These are phyloP conservation scores for Erysimum cheiri DNA, from an alignment of 441 rosid species.

Conservation along the genomic window DNA sequence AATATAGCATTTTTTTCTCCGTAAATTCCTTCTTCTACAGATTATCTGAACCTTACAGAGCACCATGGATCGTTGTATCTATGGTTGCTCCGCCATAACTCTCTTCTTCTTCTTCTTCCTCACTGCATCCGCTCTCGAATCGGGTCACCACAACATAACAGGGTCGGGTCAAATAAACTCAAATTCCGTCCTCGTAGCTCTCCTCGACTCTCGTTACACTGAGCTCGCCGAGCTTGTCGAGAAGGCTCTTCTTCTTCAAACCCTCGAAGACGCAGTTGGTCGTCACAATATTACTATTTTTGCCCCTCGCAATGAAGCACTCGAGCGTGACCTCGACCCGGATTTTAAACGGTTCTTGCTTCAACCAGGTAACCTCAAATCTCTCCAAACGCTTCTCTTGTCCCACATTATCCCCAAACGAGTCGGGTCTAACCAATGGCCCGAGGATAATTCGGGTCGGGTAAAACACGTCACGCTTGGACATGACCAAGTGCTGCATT, in stretches of 20 bases:
- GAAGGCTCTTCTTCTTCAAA: slow-evolving; percentile 67
- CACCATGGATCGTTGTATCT: slow-evolving; percentile 48
- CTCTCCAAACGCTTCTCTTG: slow-evolving; percentile 61
- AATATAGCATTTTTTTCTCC: neutral
- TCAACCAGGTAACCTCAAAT: slow-evolving; percentile 66
- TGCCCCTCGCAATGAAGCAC: slow-evolving; percentile 75
- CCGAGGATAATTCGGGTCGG: slow-evolving; percentile 34
- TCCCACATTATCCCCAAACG: slow-evolving; percentile 65
- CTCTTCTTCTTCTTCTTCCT: slow-evolving; percentile 27
- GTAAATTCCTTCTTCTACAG: neutral
- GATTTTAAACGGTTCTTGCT: slow-evolving; percentile 73
- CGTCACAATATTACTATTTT: slow-evolving; percentile 67
- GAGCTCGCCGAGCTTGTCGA: slow-evolving; percentile 73
- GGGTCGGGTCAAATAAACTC: slow-evolving; percentile 64
- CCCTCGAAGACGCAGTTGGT: slow-evolving; percentile 63
- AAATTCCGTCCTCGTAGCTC: slow-evolving; percentile 69
- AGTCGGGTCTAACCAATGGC: slow-evolving; percentile 53
- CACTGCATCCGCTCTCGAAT: slow-evolving; percentile 21
- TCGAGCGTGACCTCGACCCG: slow-evolving; percentile 72
- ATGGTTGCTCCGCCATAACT: slow-evolving; percentile 43
- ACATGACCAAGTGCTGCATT: slow-evolving; percentile 42
- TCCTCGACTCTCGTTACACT: slow-evolving; percentile 73
- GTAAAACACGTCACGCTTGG: slow-evolving; percentile 53
- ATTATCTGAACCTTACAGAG: slow-evolving; percentile 35
- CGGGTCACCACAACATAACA: slow-evolving; percentile 31